phyloP scores from a whole-genome alignment of 1,139 yeast species.

The Suhomyces atakaporum region DNA sequence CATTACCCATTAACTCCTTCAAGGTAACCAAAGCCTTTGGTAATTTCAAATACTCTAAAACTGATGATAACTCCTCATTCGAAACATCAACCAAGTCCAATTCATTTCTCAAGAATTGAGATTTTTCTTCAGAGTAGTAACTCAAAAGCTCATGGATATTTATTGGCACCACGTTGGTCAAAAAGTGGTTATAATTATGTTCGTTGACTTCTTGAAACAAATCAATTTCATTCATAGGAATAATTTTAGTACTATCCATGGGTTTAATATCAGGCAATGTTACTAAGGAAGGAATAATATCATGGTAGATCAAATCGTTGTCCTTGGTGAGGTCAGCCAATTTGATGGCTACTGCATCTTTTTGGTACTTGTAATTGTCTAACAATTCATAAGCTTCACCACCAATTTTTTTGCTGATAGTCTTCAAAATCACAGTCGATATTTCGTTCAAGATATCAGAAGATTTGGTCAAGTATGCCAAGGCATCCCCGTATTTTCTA shows the following conservation, averaged over 20 bases:
- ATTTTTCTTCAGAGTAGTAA: conserved; percentile 86
- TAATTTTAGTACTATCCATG: conserved; percentile 74
- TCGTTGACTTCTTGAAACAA: conserved; percentile 48
- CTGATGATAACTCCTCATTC: conserved; percentile 74
- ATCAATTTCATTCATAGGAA: conserved; percentile 47
- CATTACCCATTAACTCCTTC: conserved; percentile 35
- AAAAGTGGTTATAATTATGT: conserved; percentile 58
- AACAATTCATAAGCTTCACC: conserved; percentile 38
- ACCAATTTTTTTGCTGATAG: conserved; percentile 24
- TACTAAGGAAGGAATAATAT: conserved; percentile 61
- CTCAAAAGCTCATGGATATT: conserved; percentile 86
- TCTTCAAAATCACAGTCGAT: conserved; percentile 26
- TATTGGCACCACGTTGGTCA: conserved; percentile 80
- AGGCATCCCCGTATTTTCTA: conserved; percentile 72
- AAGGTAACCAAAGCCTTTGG: conserved; percentile 67
- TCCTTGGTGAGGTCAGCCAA: conserved; percentile 64
- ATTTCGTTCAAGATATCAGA: conserved; percentile 35
- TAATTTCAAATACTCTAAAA: conserved; percentile 74
- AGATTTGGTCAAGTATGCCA: conserved; percentile 66
- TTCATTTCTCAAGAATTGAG: conserved; percentile 71
- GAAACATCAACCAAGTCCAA: conserved; percentile 77
- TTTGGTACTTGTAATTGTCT: conserved; percentile 47
- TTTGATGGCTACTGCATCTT: conserved; percentile 47
- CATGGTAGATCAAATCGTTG: conserved; percentile 88
- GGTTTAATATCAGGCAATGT: conserved; percentile 64